These are phyloP conservation scores for Garcia nutans DNA, from an alignment of 345 rosid genomes.

Conservation along the genomic window DNA sequence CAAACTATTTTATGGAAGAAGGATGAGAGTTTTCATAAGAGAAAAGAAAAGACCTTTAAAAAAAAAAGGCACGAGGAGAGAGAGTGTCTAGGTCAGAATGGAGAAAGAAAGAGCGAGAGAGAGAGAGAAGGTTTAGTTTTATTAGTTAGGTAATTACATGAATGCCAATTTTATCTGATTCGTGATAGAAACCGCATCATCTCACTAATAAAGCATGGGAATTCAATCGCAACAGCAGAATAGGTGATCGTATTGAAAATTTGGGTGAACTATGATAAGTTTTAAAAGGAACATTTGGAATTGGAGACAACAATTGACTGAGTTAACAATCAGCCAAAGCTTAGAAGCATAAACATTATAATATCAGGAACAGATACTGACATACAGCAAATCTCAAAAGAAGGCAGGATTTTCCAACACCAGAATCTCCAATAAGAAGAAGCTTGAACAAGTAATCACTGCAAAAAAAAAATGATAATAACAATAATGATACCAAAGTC, in stretches of 20 bases:
- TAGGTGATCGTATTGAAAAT: neutral
- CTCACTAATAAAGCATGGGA: neutral
- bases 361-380: neutral
- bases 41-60: too few relatives aligned
- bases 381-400: slow-evolving; percentile 21
- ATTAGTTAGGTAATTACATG: neutral
- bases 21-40: too few relatives aligned
- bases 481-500: too few relatives aligned
- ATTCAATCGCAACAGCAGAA: neutral
- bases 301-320: neutral
- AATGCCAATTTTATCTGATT: neutral
- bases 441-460: slow-evolving; percentile 25
- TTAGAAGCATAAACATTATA: neutral
- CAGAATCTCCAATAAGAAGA: slow-evolving; percentile 24
- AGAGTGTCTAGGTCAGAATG: too few relatives aligned
- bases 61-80: too few relatives aligned
- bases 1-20: neutral
- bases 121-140: neutral
- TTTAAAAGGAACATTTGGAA: too few relatives aligned
- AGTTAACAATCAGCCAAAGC: neutral
- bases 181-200: neutral
- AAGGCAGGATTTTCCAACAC: slow-evolving; percentile 20
- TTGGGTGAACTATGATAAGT: neutral
- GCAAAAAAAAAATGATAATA: neutral
- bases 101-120: neutral